phyloP scores from a whole-genome alignment of 2,329 filamentous ascomycete species.

The Arthroderma sp. region DNA sequence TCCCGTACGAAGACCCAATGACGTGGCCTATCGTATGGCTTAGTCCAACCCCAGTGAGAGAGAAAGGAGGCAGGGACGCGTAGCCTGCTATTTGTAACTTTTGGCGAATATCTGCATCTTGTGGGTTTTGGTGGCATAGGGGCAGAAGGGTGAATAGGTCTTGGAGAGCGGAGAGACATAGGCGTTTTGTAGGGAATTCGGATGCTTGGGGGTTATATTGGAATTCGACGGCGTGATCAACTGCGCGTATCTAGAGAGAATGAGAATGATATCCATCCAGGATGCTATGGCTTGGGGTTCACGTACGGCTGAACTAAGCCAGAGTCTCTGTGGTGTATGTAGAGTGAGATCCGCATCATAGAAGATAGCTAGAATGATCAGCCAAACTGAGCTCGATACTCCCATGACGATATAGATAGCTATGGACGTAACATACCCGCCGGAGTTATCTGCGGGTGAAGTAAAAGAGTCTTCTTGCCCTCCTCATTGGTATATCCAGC shows the following conservation, averaged over 20 bases:
- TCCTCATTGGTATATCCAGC: constrained; percentile 9
- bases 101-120: constrained; percentile 9
- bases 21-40: constrained; percentile 11
- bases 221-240: constrained; percentile 11
- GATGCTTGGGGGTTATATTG: constrained; percentile 9
- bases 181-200: constrained; percentile 8
- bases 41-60: constrained; percentile 7
- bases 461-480: constrained; percentile 9
- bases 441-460: constrained; percentile 13
- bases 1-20: constrained; percentile 9
- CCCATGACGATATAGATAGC: not conserved
- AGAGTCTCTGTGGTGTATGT: constrained; percentile 6
- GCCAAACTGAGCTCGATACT: too few species aligned
- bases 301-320: constrained; percentile 10
- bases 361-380: constrained; percentile 1
- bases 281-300: not conserved
- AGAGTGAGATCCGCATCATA: constrained; percentile 8
- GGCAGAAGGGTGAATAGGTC: constrained; percentile 9
- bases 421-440: constrained; percentile 9
- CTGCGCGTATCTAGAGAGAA: constrained; percentile 7
- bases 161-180: constrained; percentile 6
- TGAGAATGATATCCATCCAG: not conserved
- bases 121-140: constrained; percentile 5
- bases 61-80: constrained; percentile 8
- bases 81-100: constrained; percentile 8